A percentile compares a stretch with the other conserved stretches of the same genome.
These are phyloP conservation scores for Malassezia sympodialis DNA, from an alignment of 1,284 basidiomycete species.

Conservation along the genomic window DNA sequence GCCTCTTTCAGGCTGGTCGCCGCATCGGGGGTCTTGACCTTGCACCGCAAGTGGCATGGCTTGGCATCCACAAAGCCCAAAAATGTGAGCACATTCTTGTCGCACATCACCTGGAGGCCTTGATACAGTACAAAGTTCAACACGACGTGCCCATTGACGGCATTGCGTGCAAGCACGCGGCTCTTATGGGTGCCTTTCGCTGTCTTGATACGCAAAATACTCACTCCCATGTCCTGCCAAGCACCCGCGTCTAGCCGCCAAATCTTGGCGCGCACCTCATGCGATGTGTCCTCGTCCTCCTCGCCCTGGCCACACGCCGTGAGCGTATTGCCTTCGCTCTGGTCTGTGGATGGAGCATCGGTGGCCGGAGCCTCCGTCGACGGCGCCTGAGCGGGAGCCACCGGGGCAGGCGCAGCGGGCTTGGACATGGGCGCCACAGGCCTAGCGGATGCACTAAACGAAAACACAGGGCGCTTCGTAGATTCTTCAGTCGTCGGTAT, in stretches of 20 bases:
- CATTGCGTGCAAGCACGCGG: slow-evolving; percentile 34
- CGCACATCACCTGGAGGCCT: slow-evolving; percentile 22
- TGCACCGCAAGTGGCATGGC: slow-evolving; percentile 31
- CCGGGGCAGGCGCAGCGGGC: neutral
- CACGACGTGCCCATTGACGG: slow-evolving; percentile 36
- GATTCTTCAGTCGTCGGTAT: neutral
- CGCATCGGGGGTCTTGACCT: slow-evolving; percentile 32
- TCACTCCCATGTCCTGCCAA: slow-evolving; percentile 40
- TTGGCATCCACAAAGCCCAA: slow-evolving; percentile 31
- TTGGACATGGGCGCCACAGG: neutral
- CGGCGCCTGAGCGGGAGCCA: slow-evolving; percentile 2
- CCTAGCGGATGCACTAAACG: slow-evolving; percentile 14
- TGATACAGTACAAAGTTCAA: slow-evolving; percentile 35
- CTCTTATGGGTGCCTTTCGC: slow-evolving; percentile 21
- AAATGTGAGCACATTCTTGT: slow-evolving; percentile 28
- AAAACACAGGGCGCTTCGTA: slow-evolving; percentile 3
- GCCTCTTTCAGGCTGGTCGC: slow-evolving; percentile 27
- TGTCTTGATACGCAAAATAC: slow-evolving; percentile 34
- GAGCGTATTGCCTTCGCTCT: neutral
- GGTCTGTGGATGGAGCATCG: neutral
- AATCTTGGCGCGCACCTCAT: slow-evolving; percentile 33
- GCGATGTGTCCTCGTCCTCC: slow-evolving; percentile 27
- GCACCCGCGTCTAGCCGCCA: slow-evolving; percentile 32
- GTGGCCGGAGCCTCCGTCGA: neutral
- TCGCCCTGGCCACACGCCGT: slow-evolving; percentile 31